Evolutionary conservation across 495 filamentous ascomycete genomes (phyloP), one percentile per base, ranked within the genome.

Genomic region (Poronia punctata): DNA sequence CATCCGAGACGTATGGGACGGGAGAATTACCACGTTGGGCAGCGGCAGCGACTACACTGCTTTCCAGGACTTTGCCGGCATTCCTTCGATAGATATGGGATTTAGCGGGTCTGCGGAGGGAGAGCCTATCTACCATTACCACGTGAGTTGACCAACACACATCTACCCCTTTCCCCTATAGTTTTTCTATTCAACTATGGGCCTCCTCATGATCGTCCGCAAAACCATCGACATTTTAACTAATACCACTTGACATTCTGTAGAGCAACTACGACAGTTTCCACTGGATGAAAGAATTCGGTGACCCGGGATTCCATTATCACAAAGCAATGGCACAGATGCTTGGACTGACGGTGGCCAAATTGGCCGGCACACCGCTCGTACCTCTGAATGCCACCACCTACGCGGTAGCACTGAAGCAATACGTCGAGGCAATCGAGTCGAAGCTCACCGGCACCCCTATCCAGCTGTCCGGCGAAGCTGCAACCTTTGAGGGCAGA

Each of bases 201-300:
- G n/a, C n/a, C n/a, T n/a, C n/a, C n/a, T n/a, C n/a, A n/a, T n/a
- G n/a, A n/a, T n/a, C n/a, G n/a, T n/a, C n/a, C n/a, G n/a, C n/a
- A n/a, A n/a, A n/a, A n/a, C n/a, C n/a, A n/a, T n/a, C n/a, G n/a
- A n/a, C n/a, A n/a, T n/a, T n/a, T n/a, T n/a, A n/a, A n/a, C 20
- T 25, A 4, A 29, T 45, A 33, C 37, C 35, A 7, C 22, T n/a
- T n/a, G 2, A 20, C 18, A 16, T 0, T 25, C 5, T 14, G 2
- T 6, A 93, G 62, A 88, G 82, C 59, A 97, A 93, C 68, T 95
- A 94, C 64, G 93, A 97, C 61, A 87, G 78, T 45, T 90, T 79
- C 53, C 74, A 90, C 49, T 95, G 88, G 86, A 89, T 95, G 83
- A 61, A 73, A 14, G 75, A 73, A 21, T 87, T 76, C 57, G 85